These are phyloP conservation scores for Leccinum longicurvipes DNA, from an alignment of 768 basidiomycete species.

Conservation along the genomic window DNA sequence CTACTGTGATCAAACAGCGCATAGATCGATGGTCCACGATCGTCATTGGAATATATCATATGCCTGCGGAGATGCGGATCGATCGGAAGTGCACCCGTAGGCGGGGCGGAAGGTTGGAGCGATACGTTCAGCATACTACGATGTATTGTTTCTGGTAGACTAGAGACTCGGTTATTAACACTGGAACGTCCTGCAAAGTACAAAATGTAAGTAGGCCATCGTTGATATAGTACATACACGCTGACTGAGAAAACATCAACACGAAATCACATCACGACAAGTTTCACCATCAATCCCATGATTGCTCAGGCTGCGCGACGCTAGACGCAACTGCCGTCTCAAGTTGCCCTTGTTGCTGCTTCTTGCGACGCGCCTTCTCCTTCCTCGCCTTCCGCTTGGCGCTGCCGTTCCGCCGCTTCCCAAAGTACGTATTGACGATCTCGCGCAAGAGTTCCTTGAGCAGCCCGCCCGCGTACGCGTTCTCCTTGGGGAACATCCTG, in stretches of 20 bases:
- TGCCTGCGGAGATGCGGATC: no score
- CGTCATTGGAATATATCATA: not conserved
- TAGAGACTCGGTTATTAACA: not conserved
- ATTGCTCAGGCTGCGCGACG: not conserved
- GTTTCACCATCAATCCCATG: not conserved
- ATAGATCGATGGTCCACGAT: not conserved
- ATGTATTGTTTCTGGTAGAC: not conserved
- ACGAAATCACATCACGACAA: not conserved
- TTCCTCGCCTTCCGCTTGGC: constrained; percentile 14
- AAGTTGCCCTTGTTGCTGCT: not conserved
- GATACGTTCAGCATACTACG: not conserved
- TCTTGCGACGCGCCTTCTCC: not conserved
- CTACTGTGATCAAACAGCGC: not conserved
- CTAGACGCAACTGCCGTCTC: not conserved
- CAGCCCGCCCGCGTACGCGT: constrained; percentile 29
- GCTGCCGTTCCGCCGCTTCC: constrained; percentile 19
- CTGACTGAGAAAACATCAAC: not conserved
- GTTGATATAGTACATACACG: not conserved
- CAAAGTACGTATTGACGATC: constrained; percentile 16
- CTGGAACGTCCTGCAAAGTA: not conserved
- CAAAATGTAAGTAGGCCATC: not conserved
- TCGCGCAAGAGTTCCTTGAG: constrained; percentile 31
- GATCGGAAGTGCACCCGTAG: not conserved
- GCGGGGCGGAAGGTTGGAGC: not conserved
- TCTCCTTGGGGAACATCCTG: constrained; percentile 29